These are phyloP conservation scores for Cymbopogon flexuosus DNA, from an alignment of 202 grass and related monocot species.

Conservation along the genomic window DNA sequence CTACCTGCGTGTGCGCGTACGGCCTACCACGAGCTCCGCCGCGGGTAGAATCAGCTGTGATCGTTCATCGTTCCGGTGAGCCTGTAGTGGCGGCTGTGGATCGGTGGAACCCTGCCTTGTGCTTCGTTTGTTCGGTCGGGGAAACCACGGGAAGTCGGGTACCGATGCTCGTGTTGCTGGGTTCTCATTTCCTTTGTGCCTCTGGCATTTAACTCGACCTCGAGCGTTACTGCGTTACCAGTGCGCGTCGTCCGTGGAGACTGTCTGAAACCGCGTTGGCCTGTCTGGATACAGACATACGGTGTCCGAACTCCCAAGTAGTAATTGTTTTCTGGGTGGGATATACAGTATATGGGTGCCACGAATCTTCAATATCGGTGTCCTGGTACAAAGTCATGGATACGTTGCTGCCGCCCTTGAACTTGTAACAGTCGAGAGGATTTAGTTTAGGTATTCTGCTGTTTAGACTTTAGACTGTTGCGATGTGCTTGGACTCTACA, in stretches of 20 bases:
- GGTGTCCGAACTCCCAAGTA: background rate
- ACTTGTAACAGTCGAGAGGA: background rate
- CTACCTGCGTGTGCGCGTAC: background rate
- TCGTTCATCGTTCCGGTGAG: background rate
- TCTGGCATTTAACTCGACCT: background rate
- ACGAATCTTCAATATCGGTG: background rate
- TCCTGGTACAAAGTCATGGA: background rate
- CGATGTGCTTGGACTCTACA: background rate
- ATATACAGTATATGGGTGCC: background rate
- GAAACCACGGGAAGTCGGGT: background rate
- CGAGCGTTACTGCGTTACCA: background rate
- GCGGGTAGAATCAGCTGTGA: background rate
- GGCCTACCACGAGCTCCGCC: background rate
- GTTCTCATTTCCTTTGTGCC: background rate
- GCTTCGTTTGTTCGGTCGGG: background rate
- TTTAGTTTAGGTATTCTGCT: background rate
- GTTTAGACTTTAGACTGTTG: background rate
- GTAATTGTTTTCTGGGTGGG: background rate
- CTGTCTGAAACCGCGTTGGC: conserved; percentile 7
- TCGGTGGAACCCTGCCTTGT: background rate
- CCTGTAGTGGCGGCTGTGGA: background rate
- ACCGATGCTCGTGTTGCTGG: too few species aligned
- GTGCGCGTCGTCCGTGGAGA: background rate
- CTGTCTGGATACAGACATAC: background rate
- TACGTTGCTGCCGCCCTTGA: conserved; percentile 1